These are phyloP conservation scores for Fusarium sp. DNA, from an alignment of 2,329 filamentous ascomycete species.

Conservation along the genomic window DNA sequence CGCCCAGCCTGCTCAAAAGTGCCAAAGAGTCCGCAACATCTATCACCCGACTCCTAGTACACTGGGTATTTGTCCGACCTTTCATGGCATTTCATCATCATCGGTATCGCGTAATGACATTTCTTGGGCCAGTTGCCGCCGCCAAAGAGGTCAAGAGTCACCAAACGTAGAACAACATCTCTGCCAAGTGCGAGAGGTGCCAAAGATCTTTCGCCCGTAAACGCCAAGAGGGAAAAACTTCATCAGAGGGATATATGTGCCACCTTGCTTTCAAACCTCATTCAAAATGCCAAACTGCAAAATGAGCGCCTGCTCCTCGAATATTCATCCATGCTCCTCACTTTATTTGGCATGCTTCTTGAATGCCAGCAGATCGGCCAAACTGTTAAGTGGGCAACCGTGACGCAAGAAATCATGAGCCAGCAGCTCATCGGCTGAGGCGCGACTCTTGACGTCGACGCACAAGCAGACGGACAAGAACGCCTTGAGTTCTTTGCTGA, in stretches of 20 bases:
- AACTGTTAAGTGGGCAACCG: constrained; percentile 83
- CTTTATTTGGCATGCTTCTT: constrained; percentile 76
- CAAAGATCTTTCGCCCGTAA: constrained; percentile 44
- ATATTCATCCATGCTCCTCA: constrained; percentile 31
- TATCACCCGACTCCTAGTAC: constrained; percentile 25
- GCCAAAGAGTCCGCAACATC: constrained; percentile 19
- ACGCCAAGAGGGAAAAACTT: constrained; percentile 46
- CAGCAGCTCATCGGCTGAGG: constrained; percentile 89
- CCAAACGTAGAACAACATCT: constrained; percentile 15
- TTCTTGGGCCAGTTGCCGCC: constrained; percentile 13
- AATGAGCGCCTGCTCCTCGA: constrained; percentile 34
- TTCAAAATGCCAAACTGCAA: constrained; percentile 42
- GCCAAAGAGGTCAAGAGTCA: constrained; percentile 20
- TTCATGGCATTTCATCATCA: constrained; percentile 44
- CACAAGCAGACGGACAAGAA: constrained; percentile 97
- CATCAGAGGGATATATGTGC: constrained; percentile 47
- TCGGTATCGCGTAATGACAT: constrained; percentile 28
- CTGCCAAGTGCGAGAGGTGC: constrained; percentile 39
- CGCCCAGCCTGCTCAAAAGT: constrained; percentile 22
- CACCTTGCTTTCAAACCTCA: constrained; percentile 42
- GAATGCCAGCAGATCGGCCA: constrained; percentile 90
- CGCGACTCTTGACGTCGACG: constrained; percentile 94
- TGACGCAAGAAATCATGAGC: constrained; percentile 94
- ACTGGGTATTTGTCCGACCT: constrained; percentile 35
- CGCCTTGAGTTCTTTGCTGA: constrained; percentile 96